Evolutionary conservation across 2,329 filamentous ascomycete genomes (phyloP), one percentile per base, ranked within the genome.

Genomic region (Aspergillus ochraceus): DNA sequence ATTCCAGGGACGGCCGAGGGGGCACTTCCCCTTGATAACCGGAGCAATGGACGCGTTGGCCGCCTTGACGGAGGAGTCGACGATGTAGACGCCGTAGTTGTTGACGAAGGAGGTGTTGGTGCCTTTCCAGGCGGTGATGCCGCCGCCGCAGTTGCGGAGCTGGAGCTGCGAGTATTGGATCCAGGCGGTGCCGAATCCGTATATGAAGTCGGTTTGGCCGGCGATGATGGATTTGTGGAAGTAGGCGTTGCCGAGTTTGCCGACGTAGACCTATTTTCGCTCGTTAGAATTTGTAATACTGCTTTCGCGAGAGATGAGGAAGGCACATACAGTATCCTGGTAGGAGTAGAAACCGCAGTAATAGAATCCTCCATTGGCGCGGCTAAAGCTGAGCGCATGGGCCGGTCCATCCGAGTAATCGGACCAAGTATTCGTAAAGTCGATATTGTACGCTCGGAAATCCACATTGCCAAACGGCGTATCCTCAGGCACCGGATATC

Each of bases 61-160:
- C 2, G 84, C 84, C 0, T 78, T 71, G 4, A 88, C 78, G 2
- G 75, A 74, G 0, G 83, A 84, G 29, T 83, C 77, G 52, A 84
- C 80, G 60, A 90, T 82, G 70, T 90, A 90, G 0, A 86, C 83
- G 9, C 88, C 87, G 70, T 88, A 89, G 66, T 86, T 87, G 74
- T 90, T 90, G 5, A 73, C 70, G 54, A 86, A 88, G 0, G 86
- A 88, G 0, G 86, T 89, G 71, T 89, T 88, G 0, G 83, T 81
- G 29, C 84, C 86, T 67, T 90, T 90, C 88, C 87, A 90, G 0
- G 88, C 87, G 0, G 86, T 88, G 56, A 90, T 85, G 11, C 87
- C 88, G 17, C 88, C 88, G 4, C 86, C 85, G 64, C 87, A 90
- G 65, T 75, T 78, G 10, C 88, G 83, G 12, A 90, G 79, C 0